Evolutionary conservation across 345 rosid genomes (phyloP), one percentile per base, ranked within the genome.

Genomic region (Citrus trifoliata): DNA sequence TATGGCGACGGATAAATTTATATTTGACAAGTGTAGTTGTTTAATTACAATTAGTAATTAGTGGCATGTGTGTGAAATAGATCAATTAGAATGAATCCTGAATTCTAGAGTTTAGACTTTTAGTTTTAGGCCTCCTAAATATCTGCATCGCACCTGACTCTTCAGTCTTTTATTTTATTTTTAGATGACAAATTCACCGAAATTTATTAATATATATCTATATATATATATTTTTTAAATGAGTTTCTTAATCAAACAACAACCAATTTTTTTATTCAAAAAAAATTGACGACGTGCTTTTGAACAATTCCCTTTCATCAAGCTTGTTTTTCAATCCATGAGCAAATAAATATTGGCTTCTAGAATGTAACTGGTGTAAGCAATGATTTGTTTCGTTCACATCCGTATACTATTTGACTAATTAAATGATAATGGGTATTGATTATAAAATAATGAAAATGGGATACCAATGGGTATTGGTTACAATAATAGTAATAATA

Each of bases 131-230:
- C 62, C 30, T 19, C 74, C 27, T 9, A 53, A 71, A 2, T 30
- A 22, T 35, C 27, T 7, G 16, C n/a, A 18, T 1, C 16, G 30
- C 71, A 64, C 48, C 8, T 33, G 51, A 58, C 53, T 19, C 55
- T 40, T 32, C 7, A 18, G 22, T 18, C 69, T 30, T 76, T 76
- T 14, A 21, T 80, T 75, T 70, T 71, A 68, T 73, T 59, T 74
- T 7, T 10, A 18, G 51, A 46, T 46, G 18, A 13, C 51, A 46
- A 46, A 46, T 9, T 18, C 51, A 13, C 18, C 58, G 2, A 53
- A 53, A 4, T 53, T 53, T 51, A 51, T 18, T 18, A 51, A 33
- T 33, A 33, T 33, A 33, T 33, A 30, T 10, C 10, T 42, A 3
- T 12, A 42, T 0, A 42, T 12, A 13, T 3, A 42, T 10, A 9